Percentiles rank a stretch among this genome's conserved stretches.
Evolutionary conservation across 805 yeast species (phyloP).

Genomic region (Debaryomyces prosopidis): DNA sequence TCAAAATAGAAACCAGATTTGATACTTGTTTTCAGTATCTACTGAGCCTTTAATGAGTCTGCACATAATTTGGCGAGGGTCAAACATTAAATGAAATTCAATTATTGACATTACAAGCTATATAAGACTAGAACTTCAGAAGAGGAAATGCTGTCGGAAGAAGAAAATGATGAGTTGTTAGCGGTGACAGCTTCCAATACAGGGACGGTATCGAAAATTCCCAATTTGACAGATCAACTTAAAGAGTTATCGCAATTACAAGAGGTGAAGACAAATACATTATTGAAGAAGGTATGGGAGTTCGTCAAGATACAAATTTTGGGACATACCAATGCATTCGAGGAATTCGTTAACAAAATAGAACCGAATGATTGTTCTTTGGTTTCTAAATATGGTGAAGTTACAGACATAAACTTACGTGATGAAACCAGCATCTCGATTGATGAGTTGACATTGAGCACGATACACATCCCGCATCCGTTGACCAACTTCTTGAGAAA

Average conservation of each 20-base stretch:
- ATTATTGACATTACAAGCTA: too few relatives aligned
- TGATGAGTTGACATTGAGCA: conserved; percentile 37
- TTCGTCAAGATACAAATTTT: conserved; percentile 25
- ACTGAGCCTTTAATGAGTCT: neutral
- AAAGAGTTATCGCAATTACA: conserved; percentile 10
- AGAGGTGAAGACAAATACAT: conserved; percentile 17
- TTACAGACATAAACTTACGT: conserved; percentile 38
- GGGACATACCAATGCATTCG: conserved; percentile 36
- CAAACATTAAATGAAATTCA: neutral
- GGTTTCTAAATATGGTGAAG: conserved; percentile 46
- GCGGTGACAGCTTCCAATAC: conserved; percentile 9
- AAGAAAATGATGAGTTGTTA: conserved; percentile 12
- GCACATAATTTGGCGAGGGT: neutral
- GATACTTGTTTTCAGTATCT: too few relatives aligned
- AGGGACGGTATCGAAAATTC: neutral
- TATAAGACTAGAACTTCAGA: too few relatives aligned
- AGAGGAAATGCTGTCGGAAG: conserved; percentile 11
- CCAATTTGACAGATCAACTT: conserved; percentile 1
- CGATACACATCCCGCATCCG: conserved; percentile 54
- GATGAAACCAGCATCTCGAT: conserved; percentile 19
- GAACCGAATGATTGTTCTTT: conserved; percentile 60
- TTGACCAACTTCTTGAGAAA: conserved; percentile 29
- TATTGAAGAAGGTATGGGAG: conserved; percentile 22
- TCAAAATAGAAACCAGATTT: too few relatives aligned
- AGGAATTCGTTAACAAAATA: conserved; percentile 34